Conservation (phyloP, 441 rosid species). For the Aleurites moluccanus region DNA sequence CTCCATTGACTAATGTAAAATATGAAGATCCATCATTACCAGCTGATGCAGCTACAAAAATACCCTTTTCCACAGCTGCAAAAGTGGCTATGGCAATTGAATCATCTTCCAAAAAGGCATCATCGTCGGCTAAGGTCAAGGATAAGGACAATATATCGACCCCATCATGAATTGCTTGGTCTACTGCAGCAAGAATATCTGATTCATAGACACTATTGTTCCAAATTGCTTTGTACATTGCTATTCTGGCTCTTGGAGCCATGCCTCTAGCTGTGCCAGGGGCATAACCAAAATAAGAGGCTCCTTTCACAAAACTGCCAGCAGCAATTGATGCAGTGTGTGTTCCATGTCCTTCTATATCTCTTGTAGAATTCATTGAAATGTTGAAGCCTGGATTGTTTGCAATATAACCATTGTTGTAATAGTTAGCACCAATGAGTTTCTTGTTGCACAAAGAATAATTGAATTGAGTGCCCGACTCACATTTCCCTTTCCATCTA, state of each 20-base stretch:
- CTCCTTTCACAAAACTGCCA: constrained; percentile 49
- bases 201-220: constrained; percentile 57
- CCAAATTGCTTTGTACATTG: constrained; percentile 71
- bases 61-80: constrained; percentile 51
- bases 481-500: constrained; percentile 67
- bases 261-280: constrained; percentile 62
- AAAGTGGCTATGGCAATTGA: constrained; percentile 61
- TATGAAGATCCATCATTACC: constrained; percentile 59
- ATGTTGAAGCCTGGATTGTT: constrained; percentile 47
- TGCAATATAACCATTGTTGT: constrained; percentile 47
- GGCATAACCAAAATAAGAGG: constrained; percentile 70
- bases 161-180: constrained; percentile 59
- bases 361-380: constrained; percentile 31
- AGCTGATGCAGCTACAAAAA: constrained; percentile 60
- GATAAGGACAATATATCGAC: constrained; percentile 64
- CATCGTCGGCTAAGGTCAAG: constrained; percentile 46
- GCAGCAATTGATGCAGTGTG: constrained; percentile 81
- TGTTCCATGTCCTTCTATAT: constrained; percentile 67
- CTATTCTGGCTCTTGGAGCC: constrained; percentile 67
- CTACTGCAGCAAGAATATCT: constrained; percentile 70
- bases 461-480: constrained; percentile 40
- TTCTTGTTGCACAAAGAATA: constrained; percentile 53
- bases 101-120: constrained; percentile 51
- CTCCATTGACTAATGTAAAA: constrained; percentile 53
- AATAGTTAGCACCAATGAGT: constrained; percentile 63